Evolutionary conservation across 2,329 filamentous ascomycete genomes (phyloP), one percentile per base, ranked within the genome.

Genomic region (Huntiella savannae): DNA sequence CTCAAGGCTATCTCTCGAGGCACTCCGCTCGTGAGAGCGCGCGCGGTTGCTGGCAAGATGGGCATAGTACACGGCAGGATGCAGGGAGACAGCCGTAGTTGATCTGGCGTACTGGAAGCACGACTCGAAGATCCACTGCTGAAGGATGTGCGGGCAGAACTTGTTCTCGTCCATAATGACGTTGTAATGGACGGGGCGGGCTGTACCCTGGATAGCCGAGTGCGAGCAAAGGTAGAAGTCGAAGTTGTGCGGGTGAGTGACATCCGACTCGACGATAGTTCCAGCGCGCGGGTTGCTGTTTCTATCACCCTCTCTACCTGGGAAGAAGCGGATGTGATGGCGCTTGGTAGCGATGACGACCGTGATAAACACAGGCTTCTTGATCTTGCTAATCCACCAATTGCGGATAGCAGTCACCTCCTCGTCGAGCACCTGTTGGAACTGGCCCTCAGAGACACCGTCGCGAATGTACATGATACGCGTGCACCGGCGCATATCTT

Each of bases 291-390:
- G 73, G 56, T 96, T 98, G 33, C 69, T 72, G 53, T 93, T 92
- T 42, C 69, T 70, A 57, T 98, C 91, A 1, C 57, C 70, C 12
- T 8, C 6, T 60, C 41, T 70, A 12, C n/a, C 13, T 0, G 91
- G 88, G 65, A 96, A 96, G 59, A 94, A 86, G 12, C 91, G 82
- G 45, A 94, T 77, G 56, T 95, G 88, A 54, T 98, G 91, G 3
- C 91, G 81, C 70, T 98, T 98, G 1, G 83, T 87, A 1, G 83
- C 87, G 40, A 96, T 73, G 36, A 94, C 75, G 8, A 93, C 85
- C 0, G 86, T 86, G 55, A 95, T 78, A 58, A 82, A 82, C 2
- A 82, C 65, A 2, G 53, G 45, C 1, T 75, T 52, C 1, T 53
- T 52, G 1, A 42, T 46, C 3, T 58, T 54, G 4, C 67, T 59